Evolutionary conservation across 805 yeast species (phyloP).

Genomic region (Myxozyma geophila): DNA sequence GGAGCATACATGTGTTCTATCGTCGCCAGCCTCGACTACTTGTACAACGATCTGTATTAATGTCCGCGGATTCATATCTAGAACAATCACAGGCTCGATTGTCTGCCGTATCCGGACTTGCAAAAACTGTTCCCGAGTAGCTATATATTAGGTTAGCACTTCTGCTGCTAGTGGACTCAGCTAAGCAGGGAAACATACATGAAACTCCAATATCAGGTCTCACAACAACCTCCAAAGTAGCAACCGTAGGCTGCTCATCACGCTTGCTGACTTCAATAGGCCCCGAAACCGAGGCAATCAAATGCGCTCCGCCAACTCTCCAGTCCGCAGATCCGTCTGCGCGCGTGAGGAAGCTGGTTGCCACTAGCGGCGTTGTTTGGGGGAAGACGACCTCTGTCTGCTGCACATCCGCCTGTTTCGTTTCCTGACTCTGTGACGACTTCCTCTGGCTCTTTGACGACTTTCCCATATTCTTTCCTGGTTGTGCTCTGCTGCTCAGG

Average conservation of each 20-base stretch:
- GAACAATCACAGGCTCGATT: conserved; percentile 61
- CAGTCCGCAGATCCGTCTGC: conserved; percentile 36
- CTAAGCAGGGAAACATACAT: conserved; percentile 40
- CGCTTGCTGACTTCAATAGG: conserved; percentile 84
- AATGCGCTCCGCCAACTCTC: conserved; percentile 39
- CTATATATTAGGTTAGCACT: conserved; percentile 33
- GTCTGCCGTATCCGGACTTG: conserved; percentile 72
- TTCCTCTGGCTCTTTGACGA: background rate
- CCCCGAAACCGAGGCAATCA: conserved; percentile 81
- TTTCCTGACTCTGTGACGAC: background rate
- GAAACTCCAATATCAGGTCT: conserved; percentile 80
- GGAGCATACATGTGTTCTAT: conserved; percentile 37
- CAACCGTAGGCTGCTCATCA: conserved; percentile 80
- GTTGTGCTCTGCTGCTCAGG: too few relatives aligned
- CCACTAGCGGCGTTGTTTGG: conserved; percentile 4
- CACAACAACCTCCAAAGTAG: conserved; percentile 76
- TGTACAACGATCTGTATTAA: conserved; percentile 72
- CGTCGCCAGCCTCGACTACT: conserved; percentile 60
- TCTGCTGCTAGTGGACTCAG: background rate
- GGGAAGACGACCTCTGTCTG: background rate
- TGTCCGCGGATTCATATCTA: conserved; percentile 77
- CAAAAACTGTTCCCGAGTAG: conserved; percentile 71
- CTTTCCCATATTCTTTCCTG: too few relatives aligned
- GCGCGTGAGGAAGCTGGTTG: conserved; percentile 22
- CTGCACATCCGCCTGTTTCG: background rate